phyloP scores from a whole-genome alignment of 768 basidiomycete genomes.

The Dictyophora rubrovolvata region DNA sequence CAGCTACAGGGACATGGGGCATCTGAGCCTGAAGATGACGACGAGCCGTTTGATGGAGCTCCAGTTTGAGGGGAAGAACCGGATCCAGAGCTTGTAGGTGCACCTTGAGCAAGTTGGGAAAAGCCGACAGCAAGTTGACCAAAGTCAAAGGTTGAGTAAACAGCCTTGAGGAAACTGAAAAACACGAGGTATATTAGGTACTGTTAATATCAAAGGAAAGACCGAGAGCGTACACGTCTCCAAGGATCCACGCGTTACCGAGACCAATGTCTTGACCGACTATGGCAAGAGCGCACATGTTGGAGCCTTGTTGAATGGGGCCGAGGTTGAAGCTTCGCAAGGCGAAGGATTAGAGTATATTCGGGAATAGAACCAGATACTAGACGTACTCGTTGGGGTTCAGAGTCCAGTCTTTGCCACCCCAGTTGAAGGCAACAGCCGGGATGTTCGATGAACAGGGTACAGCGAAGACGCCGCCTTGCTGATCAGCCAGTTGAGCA shows the following conservation, averaged over 20 bases:
- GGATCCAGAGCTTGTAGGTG: background rate
- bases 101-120: constrained; percentile 4
- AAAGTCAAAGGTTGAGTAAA: constrained; percentile 22
- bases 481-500: constrained; percentile 11
- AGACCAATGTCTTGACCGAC: constrained; percentile 22
- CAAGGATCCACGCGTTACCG: constrained; percentile 23
- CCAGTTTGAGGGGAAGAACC: background rate
- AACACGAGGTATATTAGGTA: background rate
- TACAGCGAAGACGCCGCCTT: background rate
- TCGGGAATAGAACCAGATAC: background rate
- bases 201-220: background rate
- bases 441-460: constrained; percentile 2
- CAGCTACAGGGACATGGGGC: background rate
- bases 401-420: background rate
- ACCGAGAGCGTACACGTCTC: constrained; percentile 12
- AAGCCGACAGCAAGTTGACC: constrained; percentile 18
- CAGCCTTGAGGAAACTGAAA: constrained; percentile 24
- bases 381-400: background rate
- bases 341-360: background rate
- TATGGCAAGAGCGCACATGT: constrained; percentile 20
- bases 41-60: background rate
- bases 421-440: constrained; percentile 1
- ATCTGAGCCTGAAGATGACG: background rate
- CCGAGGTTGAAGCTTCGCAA: constrained; percentile 2
- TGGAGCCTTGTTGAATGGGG: background rate